Conservation (phyloP, 257 asterid genomes). For the Solanum arcanum region DNA sequence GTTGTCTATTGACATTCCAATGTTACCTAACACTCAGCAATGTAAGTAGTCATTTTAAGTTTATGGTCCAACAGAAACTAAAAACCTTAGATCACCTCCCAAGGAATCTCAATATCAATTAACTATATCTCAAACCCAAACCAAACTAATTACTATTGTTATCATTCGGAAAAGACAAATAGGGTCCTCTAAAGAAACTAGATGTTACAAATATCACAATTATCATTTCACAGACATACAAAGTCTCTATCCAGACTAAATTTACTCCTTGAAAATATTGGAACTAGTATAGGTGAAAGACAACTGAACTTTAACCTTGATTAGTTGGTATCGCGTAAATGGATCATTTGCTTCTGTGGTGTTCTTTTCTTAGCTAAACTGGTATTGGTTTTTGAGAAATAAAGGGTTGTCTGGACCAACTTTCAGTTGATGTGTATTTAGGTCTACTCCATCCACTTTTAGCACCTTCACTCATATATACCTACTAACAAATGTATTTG, state of each 20-base stretch:
- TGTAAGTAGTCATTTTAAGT: background rate
- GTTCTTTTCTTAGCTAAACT: background rate
- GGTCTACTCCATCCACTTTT: background rate
- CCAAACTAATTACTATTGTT: background rate
- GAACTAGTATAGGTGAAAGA: background rate
- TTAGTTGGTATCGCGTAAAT: background rate
- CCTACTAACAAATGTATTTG: background rate
- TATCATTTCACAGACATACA: background rate
- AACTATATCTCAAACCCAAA: background rate
- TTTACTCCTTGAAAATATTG: background rate
- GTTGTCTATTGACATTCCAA: background rate
- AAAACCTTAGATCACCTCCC: background rate
- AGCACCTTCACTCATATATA: background rate
- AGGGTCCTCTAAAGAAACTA: background rate
- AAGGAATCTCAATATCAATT: background rate
- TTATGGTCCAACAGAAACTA: background rate
- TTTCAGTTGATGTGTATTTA: background rate
- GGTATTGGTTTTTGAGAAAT: background rate
- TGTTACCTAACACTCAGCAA: background rate
- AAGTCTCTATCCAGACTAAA: background rate
- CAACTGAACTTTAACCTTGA: background rate
- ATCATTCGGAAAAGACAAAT: background rate
- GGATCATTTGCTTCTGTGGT: background rate
- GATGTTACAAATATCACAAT: background rate
- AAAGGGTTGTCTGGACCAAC: background rate